Evolutionary conservation across 352 stramenopile genomes (phyloP).

Genomic region (Pythium vanterpoolii): DNA sequence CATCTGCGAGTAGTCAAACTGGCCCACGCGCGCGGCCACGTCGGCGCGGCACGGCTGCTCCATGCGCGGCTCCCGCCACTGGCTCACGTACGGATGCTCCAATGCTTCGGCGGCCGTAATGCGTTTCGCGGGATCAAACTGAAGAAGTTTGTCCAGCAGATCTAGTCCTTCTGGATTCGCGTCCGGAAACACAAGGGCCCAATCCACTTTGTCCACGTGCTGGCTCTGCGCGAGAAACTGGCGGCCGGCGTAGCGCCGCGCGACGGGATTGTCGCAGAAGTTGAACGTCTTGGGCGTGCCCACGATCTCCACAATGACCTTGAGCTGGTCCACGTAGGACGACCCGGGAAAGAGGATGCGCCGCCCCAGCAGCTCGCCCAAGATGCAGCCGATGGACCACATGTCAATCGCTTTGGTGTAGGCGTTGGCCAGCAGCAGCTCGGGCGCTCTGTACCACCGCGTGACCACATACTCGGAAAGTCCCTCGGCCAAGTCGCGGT

Average conservation of each 20-base stretch:
- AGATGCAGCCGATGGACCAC: slow-evolving; percentile 99
- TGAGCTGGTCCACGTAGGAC: slow-evolving; percentile 87
- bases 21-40: slow-evolving; percentile 50
- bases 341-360: slow-evolving; percentile 80
- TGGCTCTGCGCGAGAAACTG: slow-evolving; percentile 78
- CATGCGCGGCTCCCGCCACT: slow-evolving; percentile 66
- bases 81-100: slow-evolving; percentile 87
- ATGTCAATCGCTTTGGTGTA: slow-evolving; percentile 92
- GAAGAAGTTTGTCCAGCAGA: slow-evolving; percentile 82
- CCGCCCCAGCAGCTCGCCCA: slow-evolving; percentile 96
- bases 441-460: slow-evolving; percentile 89
- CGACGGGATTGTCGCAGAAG: slow-evolving; percentile 84
- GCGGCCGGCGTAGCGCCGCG: slow-evolving; percentile 73
- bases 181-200: slow-evolving; percentile 72
- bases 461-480: slow-evolving; percentile 94
- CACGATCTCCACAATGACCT: slow-evolving; percentile 84
- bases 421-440: slow-evolving; percentile 77
- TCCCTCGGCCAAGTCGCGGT: slow-evolving; percentile 74
- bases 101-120: slow-evolving; percentile 85
- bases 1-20: slow-evolving; percentile 77
- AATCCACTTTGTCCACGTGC: slow-evolving; percentile 72
- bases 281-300: slow-evolving; percentile 81
- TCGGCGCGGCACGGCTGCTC: slow-evolving; percentile 53
- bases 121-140: slow-evolving; percentile 84
- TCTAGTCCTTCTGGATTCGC: slow-evolving; percentile 85